Evolutionary conservation across 495 filamentous ascomycete species (phyloP).

Genomic region (Annulohypoxylon nitens): DNA sequence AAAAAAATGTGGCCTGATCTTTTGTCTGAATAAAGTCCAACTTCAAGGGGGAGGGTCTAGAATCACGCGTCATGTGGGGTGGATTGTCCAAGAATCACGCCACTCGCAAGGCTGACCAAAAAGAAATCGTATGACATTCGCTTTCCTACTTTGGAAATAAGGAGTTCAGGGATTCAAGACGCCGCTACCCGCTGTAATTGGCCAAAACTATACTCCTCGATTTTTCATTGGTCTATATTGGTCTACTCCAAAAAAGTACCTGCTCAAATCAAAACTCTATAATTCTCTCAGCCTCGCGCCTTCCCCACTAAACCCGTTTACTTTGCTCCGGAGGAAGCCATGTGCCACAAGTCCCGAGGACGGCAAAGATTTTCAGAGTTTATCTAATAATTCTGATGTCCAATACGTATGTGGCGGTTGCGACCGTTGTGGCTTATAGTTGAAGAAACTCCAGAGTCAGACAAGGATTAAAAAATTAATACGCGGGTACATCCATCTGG

Average conservation of each 20-base stretch:
- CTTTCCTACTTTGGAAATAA: constrained; percentile 39
- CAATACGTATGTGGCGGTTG: constrained; percentile 13
- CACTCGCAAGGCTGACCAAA: constrained; percentile 49
- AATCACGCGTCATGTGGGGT: constrained; percentile 49
- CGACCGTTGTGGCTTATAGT: constrained; percentile 34
- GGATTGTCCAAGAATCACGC: constrained; percentile 47
- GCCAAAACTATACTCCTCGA: not conserved
- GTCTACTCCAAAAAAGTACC: not conserved
- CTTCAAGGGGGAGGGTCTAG: constrained; percentile 45
- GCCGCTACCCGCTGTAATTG: constrained; percentile 29
- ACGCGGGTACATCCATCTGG: no score
- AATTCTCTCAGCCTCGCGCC: constrained; percentile 33
- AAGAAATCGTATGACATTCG: constrained; percentile 52
- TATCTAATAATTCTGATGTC: not conserved
- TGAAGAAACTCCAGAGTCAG: not conserved
- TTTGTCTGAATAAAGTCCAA: constrained; percentile 33
- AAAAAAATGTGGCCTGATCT: constrained; percentile 45
- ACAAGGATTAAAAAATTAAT: not conserved
- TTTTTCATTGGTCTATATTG: constrained; percentile 39
- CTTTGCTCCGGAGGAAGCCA: constrained; percentile 18
- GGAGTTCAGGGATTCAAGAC: constrained; percentile 34
- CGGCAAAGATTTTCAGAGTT: not conserved
- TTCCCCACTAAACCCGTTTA: constrained; percentile 34
- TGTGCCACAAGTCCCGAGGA: constrained; percentile 24
- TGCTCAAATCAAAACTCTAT: constrained; percentile 6